Base-by-base conservation (phyloP, 176 grass and related monocot species). In the Aechmea fasciata region DNA sequence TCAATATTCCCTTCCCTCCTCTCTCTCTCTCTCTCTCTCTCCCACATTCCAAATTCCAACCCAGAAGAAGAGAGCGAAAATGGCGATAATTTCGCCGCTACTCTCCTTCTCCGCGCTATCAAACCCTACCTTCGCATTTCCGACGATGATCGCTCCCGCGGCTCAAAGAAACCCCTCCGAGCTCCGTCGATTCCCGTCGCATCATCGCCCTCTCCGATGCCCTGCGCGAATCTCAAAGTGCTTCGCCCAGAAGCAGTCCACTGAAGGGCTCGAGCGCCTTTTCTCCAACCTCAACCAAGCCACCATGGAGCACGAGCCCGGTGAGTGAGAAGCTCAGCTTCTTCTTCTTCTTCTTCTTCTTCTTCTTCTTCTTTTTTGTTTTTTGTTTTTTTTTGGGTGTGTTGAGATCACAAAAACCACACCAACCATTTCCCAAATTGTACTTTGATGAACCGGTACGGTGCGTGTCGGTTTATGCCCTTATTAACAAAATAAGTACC, bases 231-330 rank as follows among this genome's bases (percentile, higher is more conserved):
- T 10, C 25, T 65, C 70, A 23, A 68, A 52, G 85, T 90, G 83
- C 80, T 75, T 66, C 53, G 52, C 81, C 55, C 78, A 76, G 67
- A 71, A 55, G 71, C 81, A 51, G 41, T 75, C 88, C 2, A 53
- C 76, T 4, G 63, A 83, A 55, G 75, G 82, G 70, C 63, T 90
- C 49, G 83, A 85, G 53, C 83, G 88, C 66, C 88, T 96, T 53
- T 96, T 92, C 84, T 96, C 93, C 51, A 96, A 96, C 29, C 71
- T 96, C 76, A 96, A 96, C 81, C 73, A 83, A 79, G 78, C 73
- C 14, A 96, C 83, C 73, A 90, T 96, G 93, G 81, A 92, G 83
- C 89, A 86, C 26, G 86, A 96, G 23, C 85, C 93, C 1, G 88
- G 93, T 96, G 48, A 72, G 93, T 96, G 48, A 72, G 75, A 11